Evolutionary conservation across 2,329 filamentous ascomycete species (phyloP), one percentile per base, ranked within the genome.

Genomic region (Onygenales sp.): DNA sequence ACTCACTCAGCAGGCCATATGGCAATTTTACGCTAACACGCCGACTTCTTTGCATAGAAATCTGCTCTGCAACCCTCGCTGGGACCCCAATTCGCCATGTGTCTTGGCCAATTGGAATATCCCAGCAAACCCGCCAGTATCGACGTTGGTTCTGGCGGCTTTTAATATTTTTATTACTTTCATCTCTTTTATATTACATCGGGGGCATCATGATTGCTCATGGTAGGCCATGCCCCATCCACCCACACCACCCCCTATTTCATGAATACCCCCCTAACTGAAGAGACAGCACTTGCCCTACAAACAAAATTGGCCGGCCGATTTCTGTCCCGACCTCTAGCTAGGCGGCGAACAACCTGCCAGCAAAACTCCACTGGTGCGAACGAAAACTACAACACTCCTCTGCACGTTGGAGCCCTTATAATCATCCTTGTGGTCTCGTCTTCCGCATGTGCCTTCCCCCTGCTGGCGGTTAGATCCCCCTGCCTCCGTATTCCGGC

Each of bases 381-480:
- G 9, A 52, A 57, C n/a, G 52, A 52, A 21, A 51, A 59, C n/a
- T 87, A 87, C 65, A 79, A 87, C 60, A 82, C 80, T 0, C 72
- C 77, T 0, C 70, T 84, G 40, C 84, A 87, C 59, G 77, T 87
- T 47, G 80, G 80, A 56, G 84, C 83, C 33, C 68, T 87, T 54
- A 70, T 85, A 48, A 70, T 86, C 45, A 85, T 87, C 54, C 70
- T 86, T 48, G 63, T 67, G 0, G 68, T 86, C 49, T 68, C 65
- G 4, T 62, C 59, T 11, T 75, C 67, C 80, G 83, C 82, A 33
- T 86, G 83, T 64, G 82, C 78, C 4, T 83, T 87, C 51, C 85
- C 85, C 1, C 71, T 87, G 36, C 69, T 87, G 52, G 84, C 82
- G 8, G 78, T 79, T 51, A 78, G 80, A 58, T 74, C 78, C 39